phyloP scores from a whole-genome alignment of 2,329 filamentous ascomycete genomes.

The Alternaria hordeiaustralica region DNA sequence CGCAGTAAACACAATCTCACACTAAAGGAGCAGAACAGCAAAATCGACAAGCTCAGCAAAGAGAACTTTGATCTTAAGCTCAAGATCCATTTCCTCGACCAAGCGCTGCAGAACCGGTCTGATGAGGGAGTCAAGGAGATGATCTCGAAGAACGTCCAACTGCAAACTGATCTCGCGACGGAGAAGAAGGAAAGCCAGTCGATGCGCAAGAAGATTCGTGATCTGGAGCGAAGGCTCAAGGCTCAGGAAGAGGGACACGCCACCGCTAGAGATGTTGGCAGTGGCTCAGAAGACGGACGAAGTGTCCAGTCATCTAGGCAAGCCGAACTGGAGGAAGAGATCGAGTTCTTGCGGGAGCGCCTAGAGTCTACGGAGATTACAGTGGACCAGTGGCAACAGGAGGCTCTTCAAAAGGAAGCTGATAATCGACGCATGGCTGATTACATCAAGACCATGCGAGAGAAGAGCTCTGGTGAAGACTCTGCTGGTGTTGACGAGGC shows the following conservation, averaged over 20 bases:
- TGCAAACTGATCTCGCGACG: conserved; percentile 88
- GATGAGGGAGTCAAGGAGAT: conserved; percentile 98
- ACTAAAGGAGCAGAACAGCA: conserved; percentile 95
- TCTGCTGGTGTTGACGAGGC: conserved; percentile 50
- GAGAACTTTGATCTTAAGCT: conserved; percentile 98
- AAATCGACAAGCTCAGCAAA: conserved; percentile 93
- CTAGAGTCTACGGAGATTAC: conserved; percentile 84
- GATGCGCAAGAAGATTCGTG: conserved; percentile 79
- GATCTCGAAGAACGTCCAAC: conserved; percentile 95
- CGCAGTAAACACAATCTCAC: conserved; percentile 66
- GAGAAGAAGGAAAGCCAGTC: conserved; percentile 90
- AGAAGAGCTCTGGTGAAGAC: conserved; percentile 45
- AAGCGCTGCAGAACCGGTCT: conserved; percentile 89
- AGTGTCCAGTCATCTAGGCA: conserved; percentile 64
- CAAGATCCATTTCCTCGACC: conserved; percentile 95
- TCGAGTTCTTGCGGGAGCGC: conserved; percentile 82
- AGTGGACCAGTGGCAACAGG: conserved; percentile 80
- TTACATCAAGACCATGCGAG: conserved; percentile 71
- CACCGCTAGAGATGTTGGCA: conserved; percentile 52
- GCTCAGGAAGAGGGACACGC: conserved; percentile 61
- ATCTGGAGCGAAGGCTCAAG: conserved; percentile 80
- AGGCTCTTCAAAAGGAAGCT: conserved; percentile 77
- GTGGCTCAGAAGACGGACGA: conserved; percentile 59
- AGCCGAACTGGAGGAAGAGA: conserved; percentile 79
- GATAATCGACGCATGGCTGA: conserved; percentile 89